These are phyloP conservation scores for Apiotrichum montevideense DNA, from an alignment of 1,284 basidiomycete species.

Conservation along the genomic window DNA sequence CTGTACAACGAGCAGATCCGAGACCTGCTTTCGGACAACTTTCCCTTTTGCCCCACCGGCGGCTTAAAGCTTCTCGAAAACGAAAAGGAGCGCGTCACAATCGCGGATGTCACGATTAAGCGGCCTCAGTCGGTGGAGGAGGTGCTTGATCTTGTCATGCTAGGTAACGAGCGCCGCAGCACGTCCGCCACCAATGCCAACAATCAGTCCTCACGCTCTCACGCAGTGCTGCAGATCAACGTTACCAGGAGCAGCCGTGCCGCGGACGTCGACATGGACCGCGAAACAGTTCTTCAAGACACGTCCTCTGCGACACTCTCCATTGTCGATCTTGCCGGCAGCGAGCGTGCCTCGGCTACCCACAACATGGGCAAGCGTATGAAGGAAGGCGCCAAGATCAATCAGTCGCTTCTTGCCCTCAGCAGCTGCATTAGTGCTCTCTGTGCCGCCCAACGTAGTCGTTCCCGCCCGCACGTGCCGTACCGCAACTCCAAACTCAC, in stretches of 20 bases:
- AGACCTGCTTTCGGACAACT: slow-evolving; percentile 75
- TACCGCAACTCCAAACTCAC: slow-evolving; percentile 97
- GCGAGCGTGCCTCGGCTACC: slow-evolving; percentile 88
- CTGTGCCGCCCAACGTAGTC: slow-evolving; percentile 62
- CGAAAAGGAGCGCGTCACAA: slow-evolving; percentile 70
- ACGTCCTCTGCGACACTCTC: slow-evolving; percentile 85
- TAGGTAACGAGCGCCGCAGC: slow-evolving; percentile 78
- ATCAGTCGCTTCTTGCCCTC: slow-evolving; percentile 89
- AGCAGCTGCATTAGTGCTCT: slow-evolving; percentile 96
- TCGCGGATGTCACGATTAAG: slow-evolving; percentile 73
- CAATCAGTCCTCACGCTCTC: slow-evolving; percentile 88
- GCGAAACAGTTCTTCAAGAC: slow-evolving; percentile 42
- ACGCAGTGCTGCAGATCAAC: slow-evolving; percentile 91
- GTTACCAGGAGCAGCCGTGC: slow-evolving; percentile 65
- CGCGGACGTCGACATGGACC: slow-evolving; percentile 39
- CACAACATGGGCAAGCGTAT: slow-evolving; percentile 95
- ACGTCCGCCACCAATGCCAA: slow-evolving; percentile 92
- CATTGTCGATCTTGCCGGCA: slow-evolving; percentile 93
- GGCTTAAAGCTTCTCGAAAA: slow-evolving; percentile 90
- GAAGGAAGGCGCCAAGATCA: slow-evolving; percentile 96
- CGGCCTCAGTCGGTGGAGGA: slow-evolving; percentile 75
- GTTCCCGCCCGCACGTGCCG: slow-evolving; percentile 79
- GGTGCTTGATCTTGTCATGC: slow-evolving; percentile 82
- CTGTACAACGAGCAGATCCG: slow-evolving; percentile 98
- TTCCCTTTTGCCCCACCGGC: slow-evolving; percentile 58